Percentiles rank a stretch among this genome's conserved stretches.
Conservation (phyloP, 768 basidiomycete genomes). For the Cubamyces lactineus region DNA sequence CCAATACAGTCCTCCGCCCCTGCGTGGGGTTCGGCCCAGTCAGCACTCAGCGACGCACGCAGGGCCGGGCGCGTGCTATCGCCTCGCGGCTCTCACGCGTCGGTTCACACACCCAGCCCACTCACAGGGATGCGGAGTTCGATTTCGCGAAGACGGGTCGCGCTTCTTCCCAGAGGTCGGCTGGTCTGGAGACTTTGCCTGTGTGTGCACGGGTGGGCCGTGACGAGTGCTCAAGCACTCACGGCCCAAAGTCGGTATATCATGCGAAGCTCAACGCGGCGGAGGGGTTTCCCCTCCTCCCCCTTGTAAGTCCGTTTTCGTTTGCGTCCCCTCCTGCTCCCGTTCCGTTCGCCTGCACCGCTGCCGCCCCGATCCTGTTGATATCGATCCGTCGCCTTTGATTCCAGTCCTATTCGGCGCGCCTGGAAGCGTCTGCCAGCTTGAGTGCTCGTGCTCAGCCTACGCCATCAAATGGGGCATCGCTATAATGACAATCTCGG, state of each 20-base stretch:
- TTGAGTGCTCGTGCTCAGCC: too few species aligned
- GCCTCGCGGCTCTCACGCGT: slow-evolving; percentile 2
- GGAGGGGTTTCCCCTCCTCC: background rate
- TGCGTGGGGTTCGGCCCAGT: background rate
- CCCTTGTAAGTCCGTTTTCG: slow-evolving; percentile 3
- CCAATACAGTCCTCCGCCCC: slow-evolving; percentile 8
- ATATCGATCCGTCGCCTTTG: background rate
- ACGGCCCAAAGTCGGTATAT: slow-evolving; percentile 18
- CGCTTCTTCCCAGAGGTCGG: slow-evolving; percentile 19
- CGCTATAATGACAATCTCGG: slow-evolving; percentile 24
- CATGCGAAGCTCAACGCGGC: background rate
- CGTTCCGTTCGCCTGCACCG: background rate
- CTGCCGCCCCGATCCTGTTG: background rate
- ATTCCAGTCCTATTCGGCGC: background rate
- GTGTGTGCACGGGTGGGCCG: slow-evolving; percentile 9
- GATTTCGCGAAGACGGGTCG: slow-evolving; percentile 6
- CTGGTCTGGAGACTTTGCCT: slow-evolving; percentile 13
- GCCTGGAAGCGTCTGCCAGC: background rate
- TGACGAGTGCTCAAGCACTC: background rate
- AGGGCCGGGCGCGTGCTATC: background rate
- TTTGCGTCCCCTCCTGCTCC: background rate
- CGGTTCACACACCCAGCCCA: slow-evolving; percentile 1
- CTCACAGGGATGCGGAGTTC: slow-evolving; percentile 5
- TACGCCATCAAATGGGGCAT: slow-evolving; percentile 7
- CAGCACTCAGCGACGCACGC: background rate